Percentiles rank a stretch among this genome's conserved stretches.
These are phyloP conservation scores for Melaleuca quinquenervia DNA, from an alignment of 345 rosid species.

Conservation along the genomic window DNA sequence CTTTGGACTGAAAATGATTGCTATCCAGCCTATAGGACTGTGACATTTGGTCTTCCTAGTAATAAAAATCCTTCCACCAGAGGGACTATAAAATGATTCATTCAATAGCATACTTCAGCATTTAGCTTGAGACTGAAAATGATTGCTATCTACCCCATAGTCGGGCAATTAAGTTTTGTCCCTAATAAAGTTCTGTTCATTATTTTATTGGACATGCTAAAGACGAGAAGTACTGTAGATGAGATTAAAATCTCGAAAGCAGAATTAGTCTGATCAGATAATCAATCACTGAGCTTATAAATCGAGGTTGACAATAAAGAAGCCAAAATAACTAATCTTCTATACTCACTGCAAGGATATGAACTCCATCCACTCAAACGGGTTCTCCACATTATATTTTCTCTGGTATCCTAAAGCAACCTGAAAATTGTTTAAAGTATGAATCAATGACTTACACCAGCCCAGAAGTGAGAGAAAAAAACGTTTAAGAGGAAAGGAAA, in stretches of 20 bases:
- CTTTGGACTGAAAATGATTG: neutral
- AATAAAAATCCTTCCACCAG: neutral
- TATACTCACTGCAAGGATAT: constrained; percentile 82
- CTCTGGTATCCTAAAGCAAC: constrained; percentile 55
- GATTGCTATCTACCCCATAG: neutral
- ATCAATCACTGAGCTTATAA: neutral
- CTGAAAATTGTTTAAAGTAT: constrained; percentile 5
- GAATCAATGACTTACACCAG: neutral
- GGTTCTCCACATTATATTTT: constrained; percentile 66
- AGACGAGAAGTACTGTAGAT: neutral
- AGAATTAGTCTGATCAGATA: neutral
- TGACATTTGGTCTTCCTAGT: neutral
- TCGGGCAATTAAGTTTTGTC: neutral
- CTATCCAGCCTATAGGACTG: neutral
- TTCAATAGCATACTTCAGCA: neutral
- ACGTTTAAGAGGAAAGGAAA: neutral
- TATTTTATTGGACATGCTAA: neutral
- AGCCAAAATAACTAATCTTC: neutral
- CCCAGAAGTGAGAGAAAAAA: neutral
- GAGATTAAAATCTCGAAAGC: neutral
- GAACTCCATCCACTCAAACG: constrained; percentile 97
- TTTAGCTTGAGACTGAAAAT: neutral
- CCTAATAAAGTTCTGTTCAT: neutral
- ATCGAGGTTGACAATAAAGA: neutral
- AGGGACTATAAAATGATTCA: neutral